These are phyloP conservation scores for Pilasporangium apinafurcum DNA, from an alignment of 352 stramenopile genomes.

Conservation along the genomic window DNA sequence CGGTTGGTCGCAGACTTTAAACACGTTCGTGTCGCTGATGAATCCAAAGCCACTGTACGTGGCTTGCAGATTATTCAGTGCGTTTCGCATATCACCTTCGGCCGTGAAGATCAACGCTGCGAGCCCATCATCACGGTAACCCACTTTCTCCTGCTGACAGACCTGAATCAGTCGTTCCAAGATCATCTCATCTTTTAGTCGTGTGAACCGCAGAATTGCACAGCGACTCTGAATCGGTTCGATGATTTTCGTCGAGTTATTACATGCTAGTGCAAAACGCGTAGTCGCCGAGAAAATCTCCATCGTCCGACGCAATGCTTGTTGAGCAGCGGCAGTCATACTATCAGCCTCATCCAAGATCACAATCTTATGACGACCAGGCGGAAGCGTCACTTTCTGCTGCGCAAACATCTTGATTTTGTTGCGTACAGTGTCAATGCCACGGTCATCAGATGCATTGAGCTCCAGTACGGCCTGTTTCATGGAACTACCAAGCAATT, in stretches of 20 bases:
- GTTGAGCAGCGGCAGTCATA: constrained; percentile 97
- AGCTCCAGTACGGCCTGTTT: constrained; percentile 96
- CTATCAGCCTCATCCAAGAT: constrained; percentile 99
- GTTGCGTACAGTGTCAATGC: constrained; percentile 88
- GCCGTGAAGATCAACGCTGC: constrained; percentile 98
- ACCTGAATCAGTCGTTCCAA: constrained; percentile 92
- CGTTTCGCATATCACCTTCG: constrained; percentile 99
- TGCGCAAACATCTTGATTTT: constrained; percentile 99
- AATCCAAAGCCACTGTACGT: constrained; percentile 93
- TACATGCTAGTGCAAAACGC: constrained; percentile 98
- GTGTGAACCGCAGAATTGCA: constrained; percentile 96
- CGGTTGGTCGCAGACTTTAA: constrained; percentile 95
- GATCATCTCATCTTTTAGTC: constrained; percentile 95
- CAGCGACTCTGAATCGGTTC: constrained; percentile 98
- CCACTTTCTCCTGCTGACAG: constrained; percentile 88
- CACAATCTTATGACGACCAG: constrained; percentile 96
- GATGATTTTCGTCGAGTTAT: constrained; percentile 99
- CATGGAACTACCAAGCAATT: constrained; percentile 76
- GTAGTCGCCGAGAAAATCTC: constrained; percentile 98
- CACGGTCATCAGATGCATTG: constrained; percentile 97
- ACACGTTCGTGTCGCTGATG: constrained; percentile 95
- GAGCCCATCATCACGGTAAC: constrained; percentile 88
- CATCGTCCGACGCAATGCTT: constrained; percentile 97
- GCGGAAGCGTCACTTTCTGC: constrained; percentile 94
- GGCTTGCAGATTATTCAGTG: constrained; percentile 98